phyloP scores from a whole-genome alignment of 2,329 filamentous ascomycete genomes.

The Talaromyces sp. region DNA sequence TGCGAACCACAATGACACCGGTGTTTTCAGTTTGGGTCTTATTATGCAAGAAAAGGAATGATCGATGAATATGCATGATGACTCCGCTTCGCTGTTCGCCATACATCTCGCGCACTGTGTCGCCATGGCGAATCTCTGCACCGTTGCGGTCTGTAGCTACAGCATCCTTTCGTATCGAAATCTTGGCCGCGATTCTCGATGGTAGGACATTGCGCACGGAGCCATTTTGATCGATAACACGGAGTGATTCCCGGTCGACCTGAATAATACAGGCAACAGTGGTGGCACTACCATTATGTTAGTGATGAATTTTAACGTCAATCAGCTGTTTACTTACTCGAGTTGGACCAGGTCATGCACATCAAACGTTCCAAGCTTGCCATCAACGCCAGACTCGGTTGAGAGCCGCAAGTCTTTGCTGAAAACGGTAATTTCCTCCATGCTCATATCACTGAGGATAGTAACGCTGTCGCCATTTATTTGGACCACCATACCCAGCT shows the following conservation, averaged over 20 bases:
- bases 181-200: conserved; percentile 85
- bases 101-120: conserved; percentile 84
- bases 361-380: conserved; percentile 77
- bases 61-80: conserved; percentile 89
- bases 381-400: conserved; percentile 82
- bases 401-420: conserved; percentile 94
- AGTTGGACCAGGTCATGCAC: conserved; percentile 93
- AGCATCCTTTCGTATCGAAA: conserved; percentile 74
- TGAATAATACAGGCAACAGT: conserved; percentile 93
- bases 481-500: conserved; percentile 94
- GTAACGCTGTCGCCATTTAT: conserved; percentile 91
- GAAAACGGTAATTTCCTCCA: conserved; percentile 93
- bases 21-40: conserved; percentile 80
- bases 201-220: conserved; percentile 77
- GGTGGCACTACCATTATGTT: conserved; percentile 53
- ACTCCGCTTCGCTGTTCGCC: conserved; percentile 82
- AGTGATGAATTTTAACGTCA: background rate
- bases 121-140: conserved; percentile 84
- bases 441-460: conserved; percentile 84
- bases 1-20: conserved; percentile 81
- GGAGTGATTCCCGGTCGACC: conserved; percentile 87
- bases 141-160: conserved; percentile 91
- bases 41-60: conserved; percentile 86
- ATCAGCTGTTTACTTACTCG: conserved; percentile 51
- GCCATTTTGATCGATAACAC: conserved; percentile 85